A percentile compares a stretch with the other conserved stretches of the same genome.
phyloP scores from a whole-genome alignment of 1,284 basidiomycete species.

The Cutaneotrichosporon curvatum region DNA sequence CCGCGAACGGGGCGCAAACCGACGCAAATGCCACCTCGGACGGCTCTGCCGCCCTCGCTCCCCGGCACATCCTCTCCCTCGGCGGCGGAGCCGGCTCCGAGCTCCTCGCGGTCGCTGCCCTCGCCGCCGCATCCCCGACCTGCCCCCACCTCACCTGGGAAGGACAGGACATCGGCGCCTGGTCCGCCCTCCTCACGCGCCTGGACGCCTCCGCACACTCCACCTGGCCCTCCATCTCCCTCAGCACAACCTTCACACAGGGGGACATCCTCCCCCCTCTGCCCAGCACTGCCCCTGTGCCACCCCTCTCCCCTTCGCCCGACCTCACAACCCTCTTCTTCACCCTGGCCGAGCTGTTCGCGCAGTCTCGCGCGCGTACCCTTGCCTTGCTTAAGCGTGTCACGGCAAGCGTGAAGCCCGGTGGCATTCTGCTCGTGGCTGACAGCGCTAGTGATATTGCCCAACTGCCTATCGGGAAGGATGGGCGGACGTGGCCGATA shows the following conservation, averaged over 20 bases:
- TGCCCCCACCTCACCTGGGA: slow-evolving; percentile 20
- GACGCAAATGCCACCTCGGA: not conserved
- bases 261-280: too few species aligned
- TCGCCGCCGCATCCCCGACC: slow-evolving; percentile 17
- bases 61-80: slow-evolving; percentile 33
- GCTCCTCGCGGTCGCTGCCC: slow-evolving; percentile 40
- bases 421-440: slow-evolving; percentile 45
- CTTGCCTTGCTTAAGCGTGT: slow-evolving; percentile 41
- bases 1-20: not conserved
- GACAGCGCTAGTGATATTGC: slow-evolving; percentile 44
- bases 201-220: slow-evolving; percentile 13
- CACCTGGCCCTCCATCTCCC: too few species aligned
- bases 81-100: slow-evolving; percentile 48
- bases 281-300: too few species aligned
- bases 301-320: slow-evolving; percentile 11
- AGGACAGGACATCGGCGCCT: slow-evolving; percentile 42
- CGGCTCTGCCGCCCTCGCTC: not conserved
- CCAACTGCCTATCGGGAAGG: slow-evolving; percentile 32
- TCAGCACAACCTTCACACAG: too few species aligned
- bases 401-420: slow-evolving; percentile 33
- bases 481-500: slow-evolving; percentile 38
- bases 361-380: slow-evolving; percentile 43
- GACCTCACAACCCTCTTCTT: slow-evolving; percentile 46
- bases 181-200: slow-evolving; percentile 29
- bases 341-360: slow-evolving; percentile 47